Conservation (phyloP, 345 rosid genomes). For the Eucalyptus curtisii region DNA sequence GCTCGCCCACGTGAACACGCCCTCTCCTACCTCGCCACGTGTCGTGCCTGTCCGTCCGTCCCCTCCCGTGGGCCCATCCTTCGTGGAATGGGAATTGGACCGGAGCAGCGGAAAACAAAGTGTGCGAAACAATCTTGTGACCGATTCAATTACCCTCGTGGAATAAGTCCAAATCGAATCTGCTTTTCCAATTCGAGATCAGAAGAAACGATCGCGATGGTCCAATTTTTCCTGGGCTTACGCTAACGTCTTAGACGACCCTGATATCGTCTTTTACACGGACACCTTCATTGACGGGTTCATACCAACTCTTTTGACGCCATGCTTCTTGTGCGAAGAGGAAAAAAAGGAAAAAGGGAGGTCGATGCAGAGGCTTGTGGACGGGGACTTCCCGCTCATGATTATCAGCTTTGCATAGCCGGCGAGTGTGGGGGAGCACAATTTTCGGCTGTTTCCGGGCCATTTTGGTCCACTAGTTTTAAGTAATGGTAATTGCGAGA, state of each 20-base stretch:
- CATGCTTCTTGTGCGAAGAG: neutral
- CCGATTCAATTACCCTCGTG: neutral
- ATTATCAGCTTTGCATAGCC: neutral
- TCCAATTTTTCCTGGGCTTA: neutral
- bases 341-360: neutral
- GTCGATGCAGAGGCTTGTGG: neutral
- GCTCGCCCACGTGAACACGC: neutral
- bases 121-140: neutral
- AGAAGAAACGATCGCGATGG: accelerated
- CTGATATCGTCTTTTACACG: neutral
- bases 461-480: neutral
- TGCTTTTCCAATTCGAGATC: neutral
- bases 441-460: neutral
- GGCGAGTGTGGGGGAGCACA: neutral
- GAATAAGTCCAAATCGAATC: too few relatives aligned
- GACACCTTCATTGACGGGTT: neutral
- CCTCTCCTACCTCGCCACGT: neutral
- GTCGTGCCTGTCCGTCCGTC: neutral
- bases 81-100: neutral
- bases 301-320: neutral
- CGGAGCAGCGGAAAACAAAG: neutral
- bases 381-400: neutral
- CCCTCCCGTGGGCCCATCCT: neutral
- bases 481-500: neutral
- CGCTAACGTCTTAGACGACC: neutral